These are phyloP conservation scores for Phytophthora lateralis DNA, from an alignment of 352 stramenopile genomes.

Conservation along the genomic window DNA sequence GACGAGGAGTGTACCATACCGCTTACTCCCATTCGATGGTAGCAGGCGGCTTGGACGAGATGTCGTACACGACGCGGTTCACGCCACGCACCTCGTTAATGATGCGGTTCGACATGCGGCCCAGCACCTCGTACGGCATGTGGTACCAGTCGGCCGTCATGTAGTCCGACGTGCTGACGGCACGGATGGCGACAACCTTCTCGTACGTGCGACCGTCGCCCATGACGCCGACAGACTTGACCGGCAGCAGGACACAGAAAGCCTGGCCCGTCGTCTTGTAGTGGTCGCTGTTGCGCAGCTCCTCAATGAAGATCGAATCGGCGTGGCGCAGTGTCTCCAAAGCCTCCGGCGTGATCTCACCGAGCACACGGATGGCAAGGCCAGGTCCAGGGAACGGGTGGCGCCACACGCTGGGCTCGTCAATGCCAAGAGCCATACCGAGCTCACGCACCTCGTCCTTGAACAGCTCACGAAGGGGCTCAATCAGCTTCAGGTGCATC, in stretches of 20 bases:
- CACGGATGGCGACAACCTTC: constrained; percentile 95
- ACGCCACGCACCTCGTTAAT: constrained; percentile 99
- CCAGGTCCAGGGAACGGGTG: constrained; percentile 99
- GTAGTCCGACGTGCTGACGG: constrained; percentile 99
- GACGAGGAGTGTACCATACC: constrained; percentile 10
- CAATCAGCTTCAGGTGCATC: constrained; percentile 99
- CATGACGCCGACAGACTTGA: constrained; percentile 99
- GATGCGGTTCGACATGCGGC: constrained; percentile 97
- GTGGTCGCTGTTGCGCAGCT: constrained; percentile 95
- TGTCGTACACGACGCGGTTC: constrained; percentile 99
- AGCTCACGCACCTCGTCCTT: constrained; percentile 99
- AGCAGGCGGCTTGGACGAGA: constrained; percentile 99
- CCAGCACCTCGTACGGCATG: constrained; percentile 98
- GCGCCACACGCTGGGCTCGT: constrained; percentile 97
- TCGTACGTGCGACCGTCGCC: constrained; percentile 98
- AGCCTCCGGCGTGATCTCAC: constrained; percentile 94
- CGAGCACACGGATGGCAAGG: constrained; percentile 98
- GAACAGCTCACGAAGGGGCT: constrained; percentile 98
- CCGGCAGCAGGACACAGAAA: constrained; percentile 97
- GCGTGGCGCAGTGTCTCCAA: constrained; percentile 97
- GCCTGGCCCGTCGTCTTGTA: constrained; percentile 99
- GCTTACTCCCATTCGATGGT: constrained; percentile 99
- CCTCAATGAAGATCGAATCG: constrained; percentile 98
- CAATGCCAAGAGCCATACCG: constrained; percentile 97
- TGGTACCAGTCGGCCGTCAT: constrained; percentile 99